These are phyloP conservation scores for Termitomyces sp. DNA, from an alignment of 768 basidiomycete species.

Conservation along the genomic window DNA sequence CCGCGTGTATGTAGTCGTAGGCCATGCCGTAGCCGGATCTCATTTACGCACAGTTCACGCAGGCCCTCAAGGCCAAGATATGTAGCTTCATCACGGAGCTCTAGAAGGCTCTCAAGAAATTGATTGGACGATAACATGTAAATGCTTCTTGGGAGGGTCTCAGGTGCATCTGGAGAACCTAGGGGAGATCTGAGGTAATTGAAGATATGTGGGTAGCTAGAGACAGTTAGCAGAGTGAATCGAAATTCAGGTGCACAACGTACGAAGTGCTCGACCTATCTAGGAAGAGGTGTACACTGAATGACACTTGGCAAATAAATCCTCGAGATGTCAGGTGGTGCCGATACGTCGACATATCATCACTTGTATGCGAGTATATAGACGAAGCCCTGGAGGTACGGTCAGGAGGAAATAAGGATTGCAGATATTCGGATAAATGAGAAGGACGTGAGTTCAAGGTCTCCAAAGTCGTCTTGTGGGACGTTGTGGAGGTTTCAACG, in stretches of 20 bases:
- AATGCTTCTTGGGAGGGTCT: constrained; percentile 55
- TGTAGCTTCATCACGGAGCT: constrained; percentile 74
- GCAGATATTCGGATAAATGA: constrained; percentile 54
- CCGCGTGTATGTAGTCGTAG: constrained; percentile 38
- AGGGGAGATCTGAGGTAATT: constrained; percentile 62
- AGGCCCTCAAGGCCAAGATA: constrained; percentile 69
- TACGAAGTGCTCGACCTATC: constrained; percentile 79
- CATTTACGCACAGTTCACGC: constrained; percentile 59
- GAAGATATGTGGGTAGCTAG: constrained; percentile 68
- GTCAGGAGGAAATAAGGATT: constrained; percentile 34
- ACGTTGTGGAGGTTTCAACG: constrained; percentile 67
- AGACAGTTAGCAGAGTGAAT: constrained; percentile 2
- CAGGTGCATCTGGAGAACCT: constrained; percentile 38
- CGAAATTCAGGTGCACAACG: constrained; percentile 24
- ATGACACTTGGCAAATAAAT: constrained; percentile 39
- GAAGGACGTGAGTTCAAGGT: constrained; percentile 71
- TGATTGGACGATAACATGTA: constrained; percentile 40
- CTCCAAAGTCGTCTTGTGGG: constrained; percentile 58
- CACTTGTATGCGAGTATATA: constrained; percentile 48
- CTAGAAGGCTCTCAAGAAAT: constrained; percentile 62
- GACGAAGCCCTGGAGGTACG: constrained; percentile 47
- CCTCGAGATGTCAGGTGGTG: constrained; percentile 62
- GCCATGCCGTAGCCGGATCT: constrained; percentile 51
- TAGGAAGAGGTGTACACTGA: constrained; percentile 65
- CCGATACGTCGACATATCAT: constrained; percentile 51